phyloP scores from a whole-genome alignment of 2,329 filamentous ascomycete genomes.

The Colletotrichum gloeosporioides region DNA sequence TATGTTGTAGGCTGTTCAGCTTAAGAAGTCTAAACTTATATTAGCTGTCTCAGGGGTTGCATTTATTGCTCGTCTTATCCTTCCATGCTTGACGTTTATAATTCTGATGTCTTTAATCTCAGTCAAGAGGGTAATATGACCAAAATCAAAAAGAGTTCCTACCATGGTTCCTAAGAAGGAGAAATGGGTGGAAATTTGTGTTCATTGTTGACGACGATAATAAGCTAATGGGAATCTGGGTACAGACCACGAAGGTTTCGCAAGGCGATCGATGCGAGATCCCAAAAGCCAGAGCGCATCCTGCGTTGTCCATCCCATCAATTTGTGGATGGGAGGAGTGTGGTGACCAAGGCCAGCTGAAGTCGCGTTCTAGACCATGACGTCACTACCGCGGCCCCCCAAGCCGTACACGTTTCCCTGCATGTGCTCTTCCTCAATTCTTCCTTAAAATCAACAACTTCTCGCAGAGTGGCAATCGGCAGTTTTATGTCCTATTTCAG shows the following conservation, averaged over 20 bases:
- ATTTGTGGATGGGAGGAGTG: neutral
- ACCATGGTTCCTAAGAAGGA: no score
- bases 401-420: neutral
- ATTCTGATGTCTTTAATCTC: no score
- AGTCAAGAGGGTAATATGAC: no score
- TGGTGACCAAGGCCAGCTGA: neutral
- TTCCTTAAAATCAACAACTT: neutral
- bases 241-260: neutral
- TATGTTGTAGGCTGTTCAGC: no score
- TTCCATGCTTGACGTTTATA: no score
- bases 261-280: neutral
- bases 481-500: neutral
- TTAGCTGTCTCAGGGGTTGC: no score
- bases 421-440: neutral
- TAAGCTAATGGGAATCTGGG: no score
- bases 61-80: no score
- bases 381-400: neutral
- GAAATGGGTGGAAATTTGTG: no score
- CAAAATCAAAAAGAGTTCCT: no score
- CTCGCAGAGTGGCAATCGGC: neutral
- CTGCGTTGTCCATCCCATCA: slow-evolving; percentile 13
- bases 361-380: neutral
- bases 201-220: no score
- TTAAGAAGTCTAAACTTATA: no score
- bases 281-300: neutral